phyloP scores from a whole-genome alignment of 306 rosid species.

The Trifolium pratense region DNA sequence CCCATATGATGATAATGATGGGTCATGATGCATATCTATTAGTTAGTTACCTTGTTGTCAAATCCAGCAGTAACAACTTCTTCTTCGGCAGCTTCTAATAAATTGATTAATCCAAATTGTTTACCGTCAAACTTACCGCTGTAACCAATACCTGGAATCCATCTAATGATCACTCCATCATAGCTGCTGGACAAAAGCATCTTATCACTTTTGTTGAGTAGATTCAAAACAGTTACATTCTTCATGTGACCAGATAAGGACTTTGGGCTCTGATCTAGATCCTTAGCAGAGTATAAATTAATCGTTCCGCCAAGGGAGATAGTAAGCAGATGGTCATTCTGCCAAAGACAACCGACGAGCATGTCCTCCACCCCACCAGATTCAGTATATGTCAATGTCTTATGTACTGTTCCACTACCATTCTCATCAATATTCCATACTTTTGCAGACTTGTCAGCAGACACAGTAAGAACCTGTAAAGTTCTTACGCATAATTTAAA shows the following conservation, averaged over 20 bases:
- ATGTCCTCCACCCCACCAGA: slow-evolving; percentile 90
- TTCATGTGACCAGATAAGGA: slow-evolving; percentile 88
- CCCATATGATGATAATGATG: neutral
- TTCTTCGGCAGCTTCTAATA: slow-evolving; percentile 69
- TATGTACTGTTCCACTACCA: slow-evolving; percentile 70
- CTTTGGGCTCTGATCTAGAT: slow-evolving; percentile 73
- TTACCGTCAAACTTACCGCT: slow-evolving; percentile 75
- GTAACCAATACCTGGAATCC: slow-evolving; percentile 84
- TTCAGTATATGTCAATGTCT: slow-evolving; percentile 64
- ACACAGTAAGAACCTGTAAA: slow-evolving; percentile 81
- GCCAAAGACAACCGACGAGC: slow-evolving; percentile 97
- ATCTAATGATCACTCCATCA: slow-evolving; percentile 84
- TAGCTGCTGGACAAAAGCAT: slow-evolving; percentile 87
- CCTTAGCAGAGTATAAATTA: slow-evolving; percentile 66
- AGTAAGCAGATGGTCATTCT: slow-evolving; percentile 73
- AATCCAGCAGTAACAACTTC: slow-evolving; percentile 83
- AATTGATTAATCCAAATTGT: slow-evolving; percentile 80
- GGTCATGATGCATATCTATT: slow-evolving; percentile 3
- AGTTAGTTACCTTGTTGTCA: slow-evolving; percentile 89
- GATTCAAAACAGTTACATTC: slow-evolving; percentile 71
- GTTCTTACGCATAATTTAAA: slow-evolving; percentile 19
- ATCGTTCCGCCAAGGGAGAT: slow-evolving; percentile 91
- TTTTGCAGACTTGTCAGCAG: slow-evolving; percentile 98
- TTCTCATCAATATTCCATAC: slow-evolving; percentile 83
- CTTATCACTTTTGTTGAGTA: slow-evolving; percentile 67